Evolutionary conservation across 805 yeast species (phyloP).

Genomic region (Teunomyces barrocoloradensis): DNA sequence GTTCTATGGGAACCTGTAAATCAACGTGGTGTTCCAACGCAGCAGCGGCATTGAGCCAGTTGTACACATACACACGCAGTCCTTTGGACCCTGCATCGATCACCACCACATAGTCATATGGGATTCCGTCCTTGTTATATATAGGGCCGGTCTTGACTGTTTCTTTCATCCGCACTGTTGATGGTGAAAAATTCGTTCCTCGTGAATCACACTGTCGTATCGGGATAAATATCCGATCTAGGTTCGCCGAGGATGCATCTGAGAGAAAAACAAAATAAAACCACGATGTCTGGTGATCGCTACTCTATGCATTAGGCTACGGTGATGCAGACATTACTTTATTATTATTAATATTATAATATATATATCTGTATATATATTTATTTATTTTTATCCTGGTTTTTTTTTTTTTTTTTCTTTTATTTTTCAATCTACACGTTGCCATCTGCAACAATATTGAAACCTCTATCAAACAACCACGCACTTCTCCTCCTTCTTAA

Average conservation of each 20-base stretch:
- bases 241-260: no score
- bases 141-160: conserved; percentile 1
- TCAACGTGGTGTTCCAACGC: conserved; percentile 19
- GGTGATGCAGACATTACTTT: no score
- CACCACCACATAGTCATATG: conserved; percentile 58
- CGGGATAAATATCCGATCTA: no score
- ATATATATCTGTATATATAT: not conserved
- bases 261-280: no score
- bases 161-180: not conserved
- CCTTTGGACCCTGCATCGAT: conserved; percentile 70
- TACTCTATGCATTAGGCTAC: no score
- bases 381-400: not conserved
- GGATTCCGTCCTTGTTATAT: conserved; percentile 41
- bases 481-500: conserved; percentile 50
- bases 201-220: no score
- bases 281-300: no score
- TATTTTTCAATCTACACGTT: not conserved
- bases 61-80: conserved; percentile 58
- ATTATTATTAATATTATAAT: not conserved
- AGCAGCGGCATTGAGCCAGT: conserved; percentile 46
- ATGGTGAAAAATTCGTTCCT: not conserved
- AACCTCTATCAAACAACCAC: conserved; percentile 31
- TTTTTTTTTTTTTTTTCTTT: not conserved
- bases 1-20: not conserved
- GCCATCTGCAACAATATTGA: not conserved